Evolutionary conservation across 257 asterid genomes (phyloP), one percentile per base, ranked within the genome.

Genomic region (Capsicum rhomboideum): DNA sequence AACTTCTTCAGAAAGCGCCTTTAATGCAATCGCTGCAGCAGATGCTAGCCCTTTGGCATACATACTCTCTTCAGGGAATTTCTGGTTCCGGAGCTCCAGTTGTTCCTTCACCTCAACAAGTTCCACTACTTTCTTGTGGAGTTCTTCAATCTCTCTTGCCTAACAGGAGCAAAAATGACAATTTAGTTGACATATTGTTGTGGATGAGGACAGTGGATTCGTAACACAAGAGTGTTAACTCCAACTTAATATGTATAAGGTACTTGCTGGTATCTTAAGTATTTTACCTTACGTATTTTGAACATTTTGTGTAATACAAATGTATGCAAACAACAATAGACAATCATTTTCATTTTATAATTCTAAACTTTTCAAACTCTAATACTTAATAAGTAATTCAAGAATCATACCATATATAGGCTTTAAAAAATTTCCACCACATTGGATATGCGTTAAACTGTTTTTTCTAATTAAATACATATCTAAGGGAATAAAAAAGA

Each of bases 31-130:
- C 10, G 99, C 99, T 82, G 99, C 99, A 54, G 98, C 99, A 66
- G 99, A 97, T 66, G 99, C 99, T 84, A 97, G 89, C 75, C 97
- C 99, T 89, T 97, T 97, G 82, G 99, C 99, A 42, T 97, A 97
- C 31, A 95, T 90, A 88, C 99, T 93, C 74, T 97, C 99, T 80
- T 94, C 99, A 6, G 98, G 97, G 61, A 97, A 93, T 92, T 94
- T 97, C 84, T 88, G 95, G 91, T 95, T 97, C 86, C 92, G 93
- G 58, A 87, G 87, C 87, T 93, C 98, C 37, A 97, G 90, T 84
- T 93, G 98, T 53, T 91, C 95, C 85, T 94, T 97, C 72, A 88
- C 84, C 56, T 91, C 91, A 1, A 86, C 91, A 80, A 94, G 34
- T 79, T 89, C 96, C 54, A 85, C 79, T 55, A 97, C 83, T 87